Evolutionary conservation across 192 early-diverging fungal species (phyloP), one percentile per base, ranked within the genome.

Genomic region (Rhizophlyctis rosea): DNA sequence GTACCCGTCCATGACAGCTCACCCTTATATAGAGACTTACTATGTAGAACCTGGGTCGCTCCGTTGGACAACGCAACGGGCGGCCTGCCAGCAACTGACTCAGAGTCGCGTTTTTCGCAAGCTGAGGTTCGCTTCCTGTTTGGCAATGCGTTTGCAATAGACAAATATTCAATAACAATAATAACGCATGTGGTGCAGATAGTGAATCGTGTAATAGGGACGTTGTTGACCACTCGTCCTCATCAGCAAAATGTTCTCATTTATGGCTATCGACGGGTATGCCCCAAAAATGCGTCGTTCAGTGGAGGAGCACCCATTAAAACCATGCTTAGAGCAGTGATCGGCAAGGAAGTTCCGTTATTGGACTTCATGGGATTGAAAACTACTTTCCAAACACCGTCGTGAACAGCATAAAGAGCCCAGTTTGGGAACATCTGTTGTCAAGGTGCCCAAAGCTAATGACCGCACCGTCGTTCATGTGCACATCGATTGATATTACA

Each of bases 381-480:
- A 76, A 64, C 65, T 60, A 58, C 34, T 69, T 63, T 25, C 77
- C 77, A 27, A 79, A 76, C 55, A 70, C 77, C 0, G n/a, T 76
- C 9, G 70, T 73, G 23, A 70, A 76, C 31, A n/a, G 57, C 3
- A 25, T 79, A 29, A 76, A 79, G 57, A 23, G 50, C 7, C 48
- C 13, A 18, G 18, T 25, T 5, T 79, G 77, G 77, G 50, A 72
- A 54, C 16, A 49, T 3, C 52, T 79, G 28, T 51, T 78, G 14
- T 47, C 51, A 28, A 61, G 70, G 75, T 73, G 53, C 25, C 53
- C 4, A 21, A 21, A 61, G 16, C 54, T 28, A 35, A 9, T 58
- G n/a, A 35, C 14, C 27, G 31, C 57, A n/a, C 9, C 32, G 31
- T 57, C 35, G 56, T 57, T 34, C 50, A 59, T 25, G 9, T n/a